These are phyloP conservation scores for Penicillium sp. DNA, from an alignment of 2,329 filamentous ascomycete species.

Conservation along the genomic window DNA sequence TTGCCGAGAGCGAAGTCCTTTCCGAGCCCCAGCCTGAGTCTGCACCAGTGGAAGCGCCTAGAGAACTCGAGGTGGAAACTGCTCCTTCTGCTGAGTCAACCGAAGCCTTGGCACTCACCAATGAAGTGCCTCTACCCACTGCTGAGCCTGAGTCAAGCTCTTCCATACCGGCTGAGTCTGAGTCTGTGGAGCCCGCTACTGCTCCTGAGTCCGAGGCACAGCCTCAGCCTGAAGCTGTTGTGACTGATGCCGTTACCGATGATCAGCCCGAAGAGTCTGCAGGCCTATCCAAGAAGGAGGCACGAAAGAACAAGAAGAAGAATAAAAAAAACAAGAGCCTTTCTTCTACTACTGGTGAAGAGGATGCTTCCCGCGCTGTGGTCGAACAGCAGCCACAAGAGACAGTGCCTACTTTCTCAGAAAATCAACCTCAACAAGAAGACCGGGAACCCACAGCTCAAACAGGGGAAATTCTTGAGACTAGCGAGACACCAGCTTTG, in stretches of 20 bases:
- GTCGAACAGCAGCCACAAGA: neutral
- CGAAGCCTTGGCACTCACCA: neutral
- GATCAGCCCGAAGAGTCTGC: conserved; percentile 7
- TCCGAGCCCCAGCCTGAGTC: conserved; percentile 5
- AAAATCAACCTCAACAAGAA: neutral
- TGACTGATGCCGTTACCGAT: neutral
- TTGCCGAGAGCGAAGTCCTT: neutral
- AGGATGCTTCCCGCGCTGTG: neutral
- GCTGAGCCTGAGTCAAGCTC: neutral
- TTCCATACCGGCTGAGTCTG: neutral
- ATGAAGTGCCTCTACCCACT: neutral
- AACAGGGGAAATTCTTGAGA: neutral
- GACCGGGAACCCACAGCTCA: neutral
- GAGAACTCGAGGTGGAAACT: conserved; percentile 6
- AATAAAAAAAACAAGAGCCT: conserved; percentile 17
- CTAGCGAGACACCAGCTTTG: neutral
- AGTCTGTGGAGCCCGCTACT: neutral
- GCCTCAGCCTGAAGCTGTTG: neutral
- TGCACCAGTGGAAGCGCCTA: conserved; percentile 3
- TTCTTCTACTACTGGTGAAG: conserved; percentile 4
- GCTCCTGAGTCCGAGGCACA: neutral
- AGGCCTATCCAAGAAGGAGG: conserved; percentile 13
- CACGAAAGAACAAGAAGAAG: conserved; percentile 17
- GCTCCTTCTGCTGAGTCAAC: neutral
- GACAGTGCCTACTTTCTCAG: neutral